A percentile compares a stretch with the other conserved stretches of the same genome.
phyloP scores from a whole-genome alignment of 2,329 filamentous ascomycete genomes.

The Emmonsiellopsis sp. region DNA sequence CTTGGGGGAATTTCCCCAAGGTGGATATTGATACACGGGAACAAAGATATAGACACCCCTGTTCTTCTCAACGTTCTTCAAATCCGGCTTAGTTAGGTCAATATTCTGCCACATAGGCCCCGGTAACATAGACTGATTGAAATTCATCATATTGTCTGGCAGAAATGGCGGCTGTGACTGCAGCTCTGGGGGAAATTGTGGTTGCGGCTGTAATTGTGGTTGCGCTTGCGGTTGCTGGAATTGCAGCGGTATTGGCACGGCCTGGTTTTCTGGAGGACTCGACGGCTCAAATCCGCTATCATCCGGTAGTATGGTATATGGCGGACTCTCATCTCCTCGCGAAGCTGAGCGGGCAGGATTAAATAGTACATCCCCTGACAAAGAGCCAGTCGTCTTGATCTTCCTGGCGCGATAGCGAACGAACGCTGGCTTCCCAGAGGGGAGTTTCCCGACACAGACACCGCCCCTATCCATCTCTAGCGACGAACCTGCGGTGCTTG shows the following conservation, averaged over 20 bases:
- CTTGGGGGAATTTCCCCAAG: too few relatives aligned
- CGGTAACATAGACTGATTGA: too few relatives aligned
- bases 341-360: neutral
- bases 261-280: neutral
- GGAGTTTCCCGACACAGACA: constrained; percentile 9
- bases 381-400: constrained; percentile 1
- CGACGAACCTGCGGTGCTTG: neutral
- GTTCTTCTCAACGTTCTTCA: too few relatives aligned
- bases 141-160: neutral
- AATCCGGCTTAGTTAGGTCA: too few relatives aligned
- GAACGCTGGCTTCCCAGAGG: constrained; percentile 11
- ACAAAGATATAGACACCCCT: too few relatives aligned
- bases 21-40: too few relatives aligned
- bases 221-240: neutral
- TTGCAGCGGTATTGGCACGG: neutral
- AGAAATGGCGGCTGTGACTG: neutral
- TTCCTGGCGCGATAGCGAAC: constrained; percentile 9
- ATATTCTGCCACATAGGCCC: too few relatives aligned
- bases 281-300: neutral
- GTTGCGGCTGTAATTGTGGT: neutral
- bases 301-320: neutral
- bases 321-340: neutral
- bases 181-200: neutral
- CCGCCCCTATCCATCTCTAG: constrained; percentile 7
- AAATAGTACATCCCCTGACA: constrained; percentile 6